Evolutionary conservation across 2,329 filamentous ascomycete genomes (phyloP).

Genomic region (Cladorrhinum sp.): DNA sequence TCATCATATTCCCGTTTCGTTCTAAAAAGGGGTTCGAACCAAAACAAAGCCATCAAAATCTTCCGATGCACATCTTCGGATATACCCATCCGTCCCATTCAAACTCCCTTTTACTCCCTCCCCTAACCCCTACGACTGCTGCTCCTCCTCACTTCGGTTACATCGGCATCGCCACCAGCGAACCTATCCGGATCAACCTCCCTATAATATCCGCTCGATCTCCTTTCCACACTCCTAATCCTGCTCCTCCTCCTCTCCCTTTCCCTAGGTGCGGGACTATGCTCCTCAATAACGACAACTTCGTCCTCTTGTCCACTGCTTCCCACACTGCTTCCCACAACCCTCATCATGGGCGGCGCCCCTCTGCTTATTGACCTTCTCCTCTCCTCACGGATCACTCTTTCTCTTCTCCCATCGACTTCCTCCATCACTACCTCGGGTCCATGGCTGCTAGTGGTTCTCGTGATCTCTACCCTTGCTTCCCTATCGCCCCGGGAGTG

Average conservation of each 20-base stretch:
- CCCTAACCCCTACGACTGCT: conserved; percentile 32
- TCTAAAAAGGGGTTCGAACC: background rate
- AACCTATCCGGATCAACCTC: conserved; percentile 35
- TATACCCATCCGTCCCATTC: background rate
- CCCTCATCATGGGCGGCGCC: conserved; percentile 23
- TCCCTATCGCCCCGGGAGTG: conserved; percentile 12
- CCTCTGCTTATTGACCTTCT: conserved; percentile 21
- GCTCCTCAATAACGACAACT: conserved; percentile 37
- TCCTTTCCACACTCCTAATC: conserved; percentile 28
- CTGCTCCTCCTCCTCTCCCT: conserved; percentile 25
- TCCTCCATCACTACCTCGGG: conserved; percentile 29
- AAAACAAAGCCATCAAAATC: background rate
- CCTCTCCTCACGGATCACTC: conserved; percentile 17
- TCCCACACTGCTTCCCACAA: conserved; percentile 21
- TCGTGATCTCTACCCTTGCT: conserved; percentile 31
- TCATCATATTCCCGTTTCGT: no score
- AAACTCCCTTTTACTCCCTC: conserved; percentile 5
- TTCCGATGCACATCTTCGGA: background rate
- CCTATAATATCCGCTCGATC: conserved; percentile 27
- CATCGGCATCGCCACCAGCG: conserved; percentile 30
- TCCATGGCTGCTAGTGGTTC: conserved; percentile 17
- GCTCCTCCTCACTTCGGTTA: conserved; percentile 33
- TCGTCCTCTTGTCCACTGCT: conserved; percentile 30
- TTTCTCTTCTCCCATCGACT: conserved; percentile 23
- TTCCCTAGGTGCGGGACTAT: conserved; percentile 26